These are phyloP conservation scores for Curvularia spicifera DNA, from an alignment of 2,329 filamentous ascomycete genomes.

Conservation along the genomic window DNA sequence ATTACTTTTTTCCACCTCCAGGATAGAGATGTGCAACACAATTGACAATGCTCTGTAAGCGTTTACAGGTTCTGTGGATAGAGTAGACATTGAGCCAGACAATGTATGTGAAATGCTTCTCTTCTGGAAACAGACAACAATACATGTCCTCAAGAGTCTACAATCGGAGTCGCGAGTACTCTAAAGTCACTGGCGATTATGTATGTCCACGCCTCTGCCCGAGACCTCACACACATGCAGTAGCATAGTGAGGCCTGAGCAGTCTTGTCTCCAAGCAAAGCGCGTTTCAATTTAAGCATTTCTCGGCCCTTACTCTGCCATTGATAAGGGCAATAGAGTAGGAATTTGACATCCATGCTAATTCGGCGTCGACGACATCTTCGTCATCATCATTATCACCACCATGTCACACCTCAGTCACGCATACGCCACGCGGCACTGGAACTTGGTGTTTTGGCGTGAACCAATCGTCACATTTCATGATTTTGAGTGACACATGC, in stretches of 20 bases:
- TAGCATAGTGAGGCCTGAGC: constrained; percentile 24
- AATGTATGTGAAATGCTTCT: not conserved
- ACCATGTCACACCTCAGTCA: constrained; percentile 4
- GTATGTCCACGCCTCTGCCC: constrained; percentile 38
- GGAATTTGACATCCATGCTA: constrained; percentile 99
- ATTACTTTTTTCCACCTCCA: not conserved
- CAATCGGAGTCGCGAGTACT: not conserved
- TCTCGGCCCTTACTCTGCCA: constrained; percentile 99
- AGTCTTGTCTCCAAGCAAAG: constrained; percentile 45
- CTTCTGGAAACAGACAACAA: not conserved
- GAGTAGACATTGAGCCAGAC: not conserved
- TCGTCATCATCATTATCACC: constrained; percentile 4
- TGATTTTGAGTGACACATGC: constrained; percentile 45
- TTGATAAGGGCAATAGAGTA: constrained; percentile 72
- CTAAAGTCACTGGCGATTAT: not conserved
- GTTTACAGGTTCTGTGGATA: constrained; percentile 1
- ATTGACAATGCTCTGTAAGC: not conserved
- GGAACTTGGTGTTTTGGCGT: constrained; percentile 33
- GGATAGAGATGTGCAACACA: not conserved
- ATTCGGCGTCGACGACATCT: constrained; percentile 5
- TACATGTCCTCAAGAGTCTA: not conserved
- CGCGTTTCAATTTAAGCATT: constrained; percentile 70
- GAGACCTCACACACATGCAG: constrained; percentile 23
- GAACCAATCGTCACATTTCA: constrained; percentile 48
- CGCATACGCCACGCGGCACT: constrained; percentile 3